Evolutionary conservation across 768 basidiomycete species (phyloP).

Genomic region (Suillus discolor): DNA sequence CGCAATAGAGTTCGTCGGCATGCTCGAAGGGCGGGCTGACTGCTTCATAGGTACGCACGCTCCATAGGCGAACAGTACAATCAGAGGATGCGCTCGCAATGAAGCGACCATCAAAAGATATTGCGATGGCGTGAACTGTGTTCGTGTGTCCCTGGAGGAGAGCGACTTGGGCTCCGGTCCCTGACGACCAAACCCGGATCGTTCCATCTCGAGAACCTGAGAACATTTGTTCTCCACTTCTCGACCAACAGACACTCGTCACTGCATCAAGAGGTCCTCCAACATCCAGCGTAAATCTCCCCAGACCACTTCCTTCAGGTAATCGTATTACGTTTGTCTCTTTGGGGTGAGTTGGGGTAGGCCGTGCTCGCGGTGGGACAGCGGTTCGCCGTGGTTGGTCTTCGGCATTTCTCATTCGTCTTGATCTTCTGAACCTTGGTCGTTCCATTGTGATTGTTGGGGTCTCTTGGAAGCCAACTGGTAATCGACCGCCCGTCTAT

Average conservation of each 20-base stretch:
- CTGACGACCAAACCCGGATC: slow-evolving; percentile 33
- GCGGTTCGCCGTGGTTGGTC: slow-evolving; percentile 3
- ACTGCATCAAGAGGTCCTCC: slow-evolving; percentile 4
- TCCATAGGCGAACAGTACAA: slow-evolving; percentile 33
- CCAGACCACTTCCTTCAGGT: slow-evolving; percentile 95
- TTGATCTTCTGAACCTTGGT: slow-evolving; percentile 3
- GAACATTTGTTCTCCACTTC: slow-evolving; percentile 23
- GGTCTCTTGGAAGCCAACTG: neutral
- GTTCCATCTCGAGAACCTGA: slow-evolving; percentile 35
- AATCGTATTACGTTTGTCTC: slow-evolving; percentile 40
- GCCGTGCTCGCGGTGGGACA: slow-evolving; percentile 1
- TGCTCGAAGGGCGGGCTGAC: slow-evolving; percentile 25
- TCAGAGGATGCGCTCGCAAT: slow-evolving; percentile 36
- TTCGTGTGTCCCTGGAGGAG: slow-evolving; percentile 25
- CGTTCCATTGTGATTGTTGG: slow-evolving; percentile 7
- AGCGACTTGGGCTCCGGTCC: slow-evolving; percentile 18
- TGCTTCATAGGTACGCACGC: slow-evolving; percentile 19
- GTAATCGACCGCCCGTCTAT: neutral
- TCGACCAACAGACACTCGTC: slow-evolving; percentile 8
- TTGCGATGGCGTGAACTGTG: slow-evolving; percentile 26
- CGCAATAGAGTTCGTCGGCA: slow-evolving; percentile 31
- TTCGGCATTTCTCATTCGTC: slow-evolving; percentile 2
- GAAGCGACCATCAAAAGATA: slow-evolving; percentile 32
- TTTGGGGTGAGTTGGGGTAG: slow-evolving; percentile 6
- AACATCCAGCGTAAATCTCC: slow-evolving; percentile 89